A percentile compares a stretch with the other conserved stretches of the same genome.
phyloP scores from a whole-genome alignment of 2,329 filamentous ascomycete genomes.

The Pyricularia pennisetigena region DNA sequence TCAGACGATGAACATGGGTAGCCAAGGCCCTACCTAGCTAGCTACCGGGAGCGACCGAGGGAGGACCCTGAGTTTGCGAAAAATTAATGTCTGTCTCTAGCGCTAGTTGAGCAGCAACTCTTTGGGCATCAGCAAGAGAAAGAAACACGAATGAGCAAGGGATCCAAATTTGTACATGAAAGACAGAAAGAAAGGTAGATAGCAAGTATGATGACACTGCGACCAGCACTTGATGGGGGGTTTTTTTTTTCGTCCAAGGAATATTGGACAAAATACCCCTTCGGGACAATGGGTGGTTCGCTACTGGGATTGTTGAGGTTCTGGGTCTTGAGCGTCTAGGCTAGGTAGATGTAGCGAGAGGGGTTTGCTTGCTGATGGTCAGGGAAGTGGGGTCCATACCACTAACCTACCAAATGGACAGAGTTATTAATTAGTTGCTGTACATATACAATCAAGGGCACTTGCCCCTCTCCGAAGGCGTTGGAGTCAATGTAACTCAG shows the following conservation, averaged over 20 bases:
- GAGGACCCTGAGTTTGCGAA: neutral
- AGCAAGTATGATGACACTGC: too few relatives aligned
- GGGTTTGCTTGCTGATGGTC: neutral
- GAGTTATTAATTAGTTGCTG: too few relatives aligned
- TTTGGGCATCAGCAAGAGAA: neutral
- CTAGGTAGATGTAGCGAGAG: neutral
- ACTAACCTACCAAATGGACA: neutral
- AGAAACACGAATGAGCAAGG: neutral
- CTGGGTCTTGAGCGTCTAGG: neutral
- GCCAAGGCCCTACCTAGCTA: neutral
- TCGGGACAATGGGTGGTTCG: neutral
- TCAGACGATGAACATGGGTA: neutral
- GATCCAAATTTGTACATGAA: neutral
- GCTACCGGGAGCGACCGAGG: neutral
- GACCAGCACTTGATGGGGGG: too few relatives aligned
- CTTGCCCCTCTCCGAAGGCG: neutral
- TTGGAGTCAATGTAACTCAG: neutral
- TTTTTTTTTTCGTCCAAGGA: neutral
- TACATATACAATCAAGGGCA: too few relatives aligned
- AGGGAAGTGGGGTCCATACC: neutral
- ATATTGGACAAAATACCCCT: neutral
- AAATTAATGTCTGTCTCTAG: neutral
- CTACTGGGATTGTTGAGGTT: neutral
- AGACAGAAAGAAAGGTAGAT: too few relatives aligned
- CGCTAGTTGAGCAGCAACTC: neutral